Evolutionary conservation across 352 stramenopile genomes (phyloP), one percentile per base, ranked within the genome.

Genomic region (Pythium sp.): DNA sequence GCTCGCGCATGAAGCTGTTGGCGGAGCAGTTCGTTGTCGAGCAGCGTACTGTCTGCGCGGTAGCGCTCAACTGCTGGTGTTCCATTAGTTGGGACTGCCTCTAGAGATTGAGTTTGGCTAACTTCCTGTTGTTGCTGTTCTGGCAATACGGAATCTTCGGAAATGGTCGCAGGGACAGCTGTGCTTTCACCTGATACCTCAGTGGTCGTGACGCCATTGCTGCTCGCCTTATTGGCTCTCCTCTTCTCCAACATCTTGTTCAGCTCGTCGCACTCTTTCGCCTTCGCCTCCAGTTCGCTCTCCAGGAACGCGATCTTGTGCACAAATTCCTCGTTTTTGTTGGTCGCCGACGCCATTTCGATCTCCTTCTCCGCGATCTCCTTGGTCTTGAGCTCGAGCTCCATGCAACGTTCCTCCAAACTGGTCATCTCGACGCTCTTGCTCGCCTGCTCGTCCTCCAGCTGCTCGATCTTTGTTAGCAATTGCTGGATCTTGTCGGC

Each of bases 381-480:
- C 18, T 80, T 79, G 34, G 76, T 75, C 30, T 77, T 71, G 3
- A 53, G 34, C 67, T 88, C 77, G 2, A 92, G 72, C 51, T 90
- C 80, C 2, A 74, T 64, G 62, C 82, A 87, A 20, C 80, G 79
- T 41, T 86, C 80, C 67, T 92, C 78, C 7, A 92, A 54, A 46
- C 70, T 89, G 2, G 64, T 62, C 22, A 86, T 73, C 70, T 92
- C 84, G 15, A 71, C 72, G 15, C 66, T 60, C 53, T 90, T 90
- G 15, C 77, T 84, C 1, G 78, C 72, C 15, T 82, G 81, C 5
- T 92, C 81, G 38, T 92, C 84, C 64, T 90, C 81, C 5, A 92
- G 61, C 32, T 82, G 73, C 46, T 88, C 84, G 26, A 90, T 77
- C 67, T 84, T 88, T 0, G 61, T 47, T 14, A 71, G 58, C 28